Evolutionary conservation across 2,329 filamentous ascomycete species (phyloP).

Genomic region (Pezicula neosporulosa): DNA sequence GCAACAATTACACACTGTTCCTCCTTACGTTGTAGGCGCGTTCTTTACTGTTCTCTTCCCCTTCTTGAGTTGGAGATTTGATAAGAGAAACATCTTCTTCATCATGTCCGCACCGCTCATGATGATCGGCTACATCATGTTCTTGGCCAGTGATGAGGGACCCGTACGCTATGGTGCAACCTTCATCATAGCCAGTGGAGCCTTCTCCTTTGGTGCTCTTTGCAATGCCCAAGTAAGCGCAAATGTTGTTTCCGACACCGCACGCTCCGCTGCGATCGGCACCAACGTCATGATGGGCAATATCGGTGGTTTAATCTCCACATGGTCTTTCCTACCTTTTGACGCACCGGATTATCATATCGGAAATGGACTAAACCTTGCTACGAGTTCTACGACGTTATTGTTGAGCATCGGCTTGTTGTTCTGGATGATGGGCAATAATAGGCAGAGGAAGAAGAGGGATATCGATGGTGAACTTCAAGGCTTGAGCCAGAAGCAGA

Average conservation of each 20-base stretch:
- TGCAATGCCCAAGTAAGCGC: slow-evolving; percentile 65
- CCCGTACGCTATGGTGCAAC: slow-evolving; percentile 65
- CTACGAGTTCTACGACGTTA: slow-evolving; percentile 53
- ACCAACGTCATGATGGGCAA: slow-evolving; percentile 71
- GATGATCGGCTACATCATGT: slow-evolving; percentile 70
- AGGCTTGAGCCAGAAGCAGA: slow-evolving; percentile 47
- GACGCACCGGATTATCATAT: slow-evolving; percentile 66
- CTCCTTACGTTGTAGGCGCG: slow-evolving; percentile 60
- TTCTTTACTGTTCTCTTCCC: slow-evolving; percentile 47
- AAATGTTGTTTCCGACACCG: slow-evolving; percentile 69
- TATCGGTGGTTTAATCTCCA: slow-evolving; percentile 64
- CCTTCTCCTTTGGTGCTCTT: slow-evolving; percentile 61
- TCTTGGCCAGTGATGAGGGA: slow-evolving; percentile 51
- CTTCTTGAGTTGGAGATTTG: slow-evolving; percentile 56
- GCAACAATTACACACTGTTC: slow-evolving; percentile 44
- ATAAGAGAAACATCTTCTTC: slow-evolving; percentile 58
- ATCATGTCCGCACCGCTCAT: slow-evolving; percentile 57
- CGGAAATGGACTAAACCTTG: slow-evolving; percentile 69
- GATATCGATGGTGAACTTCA: slow-evolving; percentile 53
- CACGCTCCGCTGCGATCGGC: slow-evolving; percentile 63
- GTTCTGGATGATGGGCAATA: slow-evolving; percentile 61
- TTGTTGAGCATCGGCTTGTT: slow-evolving; percentile 45
- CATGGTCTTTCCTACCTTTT: slow-evolving; percentile 60
- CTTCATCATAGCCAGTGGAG: slow-evolving; percentile 63
- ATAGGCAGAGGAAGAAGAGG: slow-evolving; percentile 50